These are phyloP conservation scores for Beauveria bassiana DNA, from an alignment of 2,329 filamentous ascomycete genomes.

Conservation along the genomic window DNA sequence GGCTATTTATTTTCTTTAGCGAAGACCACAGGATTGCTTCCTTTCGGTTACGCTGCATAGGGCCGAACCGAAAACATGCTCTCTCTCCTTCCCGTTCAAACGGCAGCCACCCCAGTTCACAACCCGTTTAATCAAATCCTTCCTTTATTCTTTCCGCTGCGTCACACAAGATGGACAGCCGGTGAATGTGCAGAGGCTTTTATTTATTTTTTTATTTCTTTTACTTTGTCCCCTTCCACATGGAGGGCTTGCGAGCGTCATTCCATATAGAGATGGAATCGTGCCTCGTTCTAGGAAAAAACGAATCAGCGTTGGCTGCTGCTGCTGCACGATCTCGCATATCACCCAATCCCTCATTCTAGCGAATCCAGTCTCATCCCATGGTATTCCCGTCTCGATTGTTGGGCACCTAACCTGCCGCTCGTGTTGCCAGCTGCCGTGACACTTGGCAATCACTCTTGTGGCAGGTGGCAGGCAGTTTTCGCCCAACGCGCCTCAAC, in stretches of 20 bases:
- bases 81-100: neutral
- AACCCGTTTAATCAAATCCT: no score
- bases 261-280: neutral
- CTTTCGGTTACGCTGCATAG: neutral
- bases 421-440: constrained; percentile 8
- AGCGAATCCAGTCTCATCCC: neutral
- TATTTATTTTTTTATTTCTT: neutral
- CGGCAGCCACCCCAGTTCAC: neutral
- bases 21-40: neutral
- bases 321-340: no score
- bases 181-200: no score
- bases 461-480: constrained; percentile 10
- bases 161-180: no score
- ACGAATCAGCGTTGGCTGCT: neutral
- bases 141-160: no score
- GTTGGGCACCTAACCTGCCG: neutral
- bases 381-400: neutral
- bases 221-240: neutral
- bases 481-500: constrained; percentile 6
- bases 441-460: constrained; percentile 10
- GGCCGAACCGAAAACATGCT: neutral
- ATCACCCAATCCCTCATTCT: neutral
- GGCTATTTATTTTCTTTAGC: neutral
- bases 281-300: neutral
- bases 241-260: neutral